A percentile compares a stretch with the other conserved stretches of the same genome.
Evolutionary conservation across 306 rosid genomes (phyloP).

Genomic region (Abrus pulchellus): DNA sequence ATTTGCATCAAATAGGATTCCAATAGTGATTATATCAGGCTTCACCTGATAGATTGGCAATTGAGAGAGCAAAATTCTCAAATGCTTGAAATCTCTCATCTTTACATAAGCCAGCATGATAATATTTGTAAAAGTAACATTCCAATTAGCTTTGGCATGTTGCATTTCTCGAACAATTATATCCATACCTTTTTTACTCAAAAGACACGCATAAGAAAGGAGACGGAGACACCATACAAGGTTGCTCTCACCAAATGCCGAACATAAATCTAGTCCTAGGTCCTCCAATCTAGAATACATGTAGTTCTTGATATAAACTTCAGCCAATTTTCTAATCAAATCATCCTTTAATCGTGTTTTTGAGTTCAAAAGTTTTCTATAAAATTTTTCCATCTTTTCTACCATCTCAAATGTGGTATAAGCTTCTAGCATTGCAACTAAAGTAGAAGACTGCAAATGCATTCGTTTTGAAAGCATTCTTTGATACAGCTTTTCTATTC

Average conservation of each 20-base stretch:
- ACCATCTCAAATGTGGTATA: conserved; percentile 73
- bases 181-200: conserved; percentile 75
- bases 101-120: conserved; percentile 71
- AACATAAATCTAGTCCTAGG: conserved; percentile 65
- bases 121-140: conserved; percentile 63
- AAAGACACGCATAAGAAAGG: conserved; percentile 75
- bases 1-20: conserved; percentile 71
- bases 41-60: conserved; percentile 51
- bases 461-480: conserved; percentile 68
- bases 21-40: conserved; percentile 70
- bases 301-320: conserved; percentile 65
- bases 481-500: conserved; percentile 67
- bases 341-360: conserved; percentile 62
- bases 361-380: conserved; percentile 55
- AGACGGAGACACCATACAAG: conserved; percentile 74
- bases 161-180: conserved; percentile 63
- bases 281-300: conserved; percentile 77
- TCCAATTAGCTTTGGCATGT: conserved; percentile 57
- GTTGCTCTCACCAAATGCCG: conserved; percentile 54
- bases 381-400: conserved; percentile 76
- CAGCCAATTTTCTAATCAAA: conserved; percentile 69
- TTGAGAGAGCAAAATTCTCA: conserved; percentile 61
- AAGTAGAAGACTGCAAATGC: conserved; percentile 67
- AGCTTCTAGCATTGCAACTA: conserved; percentile 76
- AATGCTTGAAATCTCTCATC: conserved; percentile 71